Evolutionary conservation across 176 grass and related monocot genomes (phyloP).

Genomic region (Oryza longistaminata): DNA sequence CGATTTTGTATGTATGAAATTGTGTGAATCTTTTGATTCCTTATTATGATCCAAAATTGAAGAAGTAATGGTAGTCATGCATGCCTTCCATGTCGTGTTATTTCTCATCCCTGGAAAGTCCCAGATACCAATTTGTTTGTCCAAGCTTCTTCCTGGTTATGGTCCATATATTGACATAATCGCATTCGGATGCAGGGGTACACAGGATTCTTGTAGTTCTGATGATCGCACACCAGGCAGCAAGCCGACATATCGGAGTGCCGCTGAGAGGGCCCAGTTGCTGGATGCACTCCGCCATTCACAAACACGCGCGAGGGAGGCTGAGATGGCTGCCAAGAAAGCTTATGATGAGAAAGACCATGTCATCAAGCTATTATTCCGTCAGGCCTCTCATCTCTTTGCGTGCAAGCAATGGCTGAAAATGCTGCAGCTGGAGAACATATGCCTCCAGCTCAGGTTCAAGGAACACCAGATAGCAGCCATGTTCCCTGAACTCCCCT

Average conservation of each 20-base stretch:
- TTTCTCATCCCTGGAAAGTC: neutral
- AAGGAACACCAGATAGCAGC: slow-evolving; percentile 63
- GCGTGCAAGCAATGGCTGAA: slow-evolving; percentile 91
- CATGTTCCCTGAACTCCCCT: slow-evolving; percentile 63
- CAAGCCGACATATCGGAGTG: slow-evolving; percentile 46
- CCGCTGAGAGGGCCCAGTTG: slow-evolving; percentile 50
- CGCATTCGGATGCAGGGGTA: slow-evolving; percentile 33
- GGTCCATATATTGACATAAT: neutral
- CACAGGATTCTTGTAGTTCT: slow-evolving; percentile 44
- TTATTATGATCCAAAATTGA: neutral
- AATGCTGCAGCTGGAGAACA: slow-evolving; percentile 83
- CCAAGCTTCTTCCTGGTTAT: neutral
- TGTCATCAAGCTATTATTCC: slow-evolving; percentile 78
- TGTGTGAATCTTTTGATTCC: neutral
- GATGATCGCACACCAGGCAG: neutral
- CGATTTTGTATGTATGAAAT: neutral
- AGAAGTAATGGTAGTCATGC: neutral
- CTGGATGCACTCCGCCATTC: slow-evolving; percentile 85
- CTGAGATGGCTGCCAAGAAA: slow-evolving; percentile 80
- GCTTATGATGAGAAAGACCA: slow-evolving; percentile 85
- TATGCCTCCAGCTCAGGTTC: slow-evolving; percentile 80
- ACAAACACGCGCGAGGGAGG: slow-evolving; percentile 86
- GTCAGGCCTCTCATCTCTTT: slow-evolving; percentile 80
- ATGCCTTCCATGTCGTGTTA: neutral
- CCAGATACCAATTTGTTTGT: neutral